Percentiles rank a stretch among this genome's conserved stretches.
Conservation (phyloP, 495 filamentous ascomycete species). For the Xylaria scruposa region DNA sequence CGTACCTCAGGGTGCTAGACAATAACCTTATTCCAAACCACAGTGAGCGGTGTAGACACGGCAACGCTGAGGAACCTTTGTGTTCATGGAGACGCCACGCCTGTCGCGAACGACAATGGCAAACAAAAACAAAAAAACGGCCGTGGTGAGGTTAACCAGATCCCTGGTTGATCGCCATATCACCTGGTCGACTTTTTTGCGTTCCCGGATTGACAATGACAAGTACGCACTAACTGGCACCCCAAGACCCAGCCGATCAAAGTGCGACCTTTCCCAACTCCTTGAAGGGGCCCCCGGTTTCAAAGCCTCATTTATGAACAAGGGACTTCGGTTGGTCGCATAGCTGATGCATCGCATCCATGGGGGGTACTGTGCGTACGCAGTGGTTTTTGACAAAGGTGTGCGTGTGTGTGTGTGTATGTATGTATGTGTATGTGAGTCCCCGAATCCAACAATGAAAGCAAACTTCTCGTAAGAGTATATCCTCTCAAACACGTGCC, state of each 20-base stretch:
- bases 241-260: constrained; percentile 22
- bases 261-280: constrained; percentile 17
- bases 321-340: constrained; percentile 22
- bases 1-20: neutral
- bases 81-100: neutral
- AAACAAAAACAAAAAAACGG: constrained; percentile 19
- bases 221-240: neutral
- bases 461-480: neutral
- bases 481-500: neutral
- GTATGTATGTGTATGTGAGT: neutral
- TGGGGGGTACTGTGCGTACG: neutral
- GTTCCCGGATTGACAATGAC: constrained; percentile 17
- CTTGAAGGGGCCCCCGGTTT: constrained; percentile 24
- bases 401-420: neutral
- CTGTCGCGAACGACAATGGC: constrained; percentile 8
- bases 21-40: constrained; percentile 4
- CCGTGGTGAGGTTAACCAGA: constrained; percentile 17
- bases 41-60: neutral
- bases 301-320: constrained; percentile 27
- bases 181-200: constrained; percentile 15
- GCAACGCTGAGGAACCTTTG: neutral
- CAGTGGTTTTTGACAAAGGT: neutral
- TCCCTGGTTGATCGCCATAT: constrained; percentile 23
- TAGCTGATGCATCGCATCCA: constrained; percentile 6
- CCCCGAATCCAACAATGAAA: constrained; percentile 8